Evolutionary conservation across 306 rosid species (phyloP), one percentile per base, ranked within the genome.

Genomic region (Vigna unguiculata): DNA sequence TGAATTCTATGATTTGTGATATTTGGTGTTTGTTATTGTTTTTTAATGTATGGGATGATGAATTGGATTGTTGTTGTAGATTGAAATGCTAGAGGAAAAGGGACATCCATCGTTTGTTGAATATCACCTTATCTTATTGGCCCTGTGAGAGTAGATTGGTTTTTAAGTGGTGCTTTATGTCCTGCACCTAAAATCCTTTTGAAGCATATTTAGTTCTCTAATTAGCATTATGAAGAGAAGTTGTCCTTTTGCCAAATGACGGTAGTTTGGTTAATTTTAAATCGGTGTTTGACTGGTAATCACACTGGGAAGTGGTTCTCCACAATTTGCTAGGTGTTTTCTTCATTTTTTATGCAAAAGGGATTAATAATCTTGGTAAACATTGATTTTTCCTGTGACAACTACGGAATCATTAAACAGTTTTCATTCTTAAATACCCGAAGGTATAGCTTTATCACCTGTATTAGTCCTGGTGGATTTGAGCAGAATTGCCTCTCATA

Each of bases 11-110:
- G 51, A 45, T 25, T 54, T 19, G 17, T 58, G 9, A n/a, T 75
- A 11, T 40, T 7, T 30, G 47, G 54, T 62, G 24, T n/a, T n/a
- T n/a, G n/a, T n/a, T n/a, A 30, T 19, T 74, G 74, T 71, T 57
- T 83, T 53, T 58, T 61, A 30, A 70, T 28, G 25, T 32, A 36
- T 65, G 72, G 55, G 15, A 32, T 59, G 74, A 59, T 49, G 46
- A 75, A 9, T 54, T 69, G 72, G 20, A 43, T 63, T 63, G 47
- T 30, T 47, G 14, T 24, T 63, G 58, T 64, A 49, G 12, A 20
- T 9, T 13, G 36, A 15, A 17, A 63, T 53, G 76, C 14, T 49
- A 32, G 63, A 48, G 25, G 14, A 41, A 71, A 43, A 41, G 24
- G 9, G 63, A 30, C 4, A 52, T 12, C 51, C 34, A 2, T 40